Evolutionary conservation across 768 basidiomycete genomes (phyloP).

Genomic region (Lactarius deliciosus): DNA sequence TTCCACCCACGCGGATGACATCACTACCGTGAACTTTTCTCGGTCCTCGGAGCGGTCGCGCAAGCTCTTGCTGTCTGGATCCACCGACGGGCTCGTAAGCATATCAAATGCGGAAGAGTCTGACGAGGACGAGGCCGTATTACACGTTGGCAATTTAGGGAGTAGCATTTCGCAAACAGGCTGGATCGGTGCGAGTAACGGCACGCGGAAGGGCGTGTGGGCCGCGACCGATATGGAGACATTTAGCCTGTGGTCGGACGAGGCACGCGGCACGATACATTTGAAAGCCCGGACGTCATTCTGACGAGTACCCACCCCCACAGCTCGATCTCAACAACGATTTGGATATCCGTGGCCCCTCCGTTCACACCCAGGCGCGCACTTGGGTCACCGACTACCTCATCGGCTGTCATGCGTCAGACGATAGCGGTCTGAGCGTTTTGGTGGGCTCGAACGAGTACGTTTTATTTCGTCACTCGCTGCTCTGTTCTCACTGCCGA

Average conservation of each 20-base stretch:
- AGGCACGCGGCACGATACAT: slow-evolving; percentile 43
- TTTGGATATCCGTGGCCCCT: slow-evolving; percentile 64
- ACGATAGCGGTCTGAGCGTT: slow-evolving; percentile 46
- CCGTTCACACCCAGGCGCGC: slow-evolving; percentile 52
- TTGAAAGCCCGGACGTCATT: neutral
- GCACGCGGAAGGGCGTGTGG: slow-evolving; percentile 57
- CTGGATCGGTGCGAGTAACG: slow-evolving; percentile 46
- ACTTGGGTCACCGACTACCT: slow-evolving; percentile 83
- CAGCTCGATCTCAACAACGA: slow-evolving; percentile 61
- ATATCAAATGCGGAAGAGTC: slow-evolving; percentile 67
- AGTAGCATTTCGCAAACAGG: slow-evolving; percentile 77
- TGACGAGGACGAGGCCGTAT: slow-evolving; percentile 85
- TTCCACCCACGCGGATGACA: slow-evolving; percentile 91
- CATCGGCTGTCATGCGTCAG: slow-evolving; percentile 49
- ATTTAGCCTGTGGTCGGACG: slow-evolving; percentile 77
- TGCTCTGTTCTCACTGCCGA: neutral
- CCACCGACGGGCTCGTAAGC: slow-evolving; percentile 81
- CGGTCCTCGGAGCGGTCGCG: slow-evolving; percentile 11
- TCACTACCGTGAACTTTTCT: slow-evolving; percentile 67
- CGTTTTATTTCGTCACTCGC: slow-evolving; percentile 28
- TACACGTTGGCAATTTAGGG: slow-evolving; percentile 84
- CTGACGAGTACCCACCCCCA: neutral
- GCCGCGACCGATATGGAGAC: slow-evolving; percentile 95
- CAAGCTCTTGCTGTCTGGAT: slow-evolving; percentile 66
- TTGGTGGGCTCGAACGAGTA: slow-evolving; percentile 79